These are phyloP conservation scores for Vachellia pachyceras DNA, from an alignment of 306 rosid species.

Conservation along the genomic window DNA sequence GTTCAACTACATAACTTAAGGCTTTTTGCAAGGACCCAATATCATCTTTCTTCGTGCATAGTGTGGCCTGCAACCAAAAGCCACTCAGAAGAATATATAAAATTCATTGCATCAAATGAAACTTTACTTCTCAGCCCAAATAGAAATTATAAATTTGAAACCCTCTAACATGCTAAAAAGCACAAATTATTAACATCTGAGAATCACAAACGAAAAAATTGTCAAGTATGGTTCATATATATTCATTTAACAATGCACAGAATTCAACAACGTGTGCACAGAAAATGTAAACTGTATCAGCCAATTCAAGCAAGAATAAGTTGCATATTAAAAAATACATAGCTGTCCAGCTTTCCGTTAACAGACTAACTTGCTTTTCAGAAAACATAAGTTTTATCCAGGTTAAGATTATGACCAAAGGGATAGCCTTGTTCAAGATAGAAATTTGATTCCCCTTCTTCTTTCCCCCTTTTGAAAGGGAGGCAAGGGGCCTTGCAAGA, in stretches of 20 bases:
- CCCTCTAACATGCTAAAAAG: background rate
- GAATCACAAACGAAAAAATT: conserved; percentile 22
- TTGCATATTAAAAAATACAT: background rate
- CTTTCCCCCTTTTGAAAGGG: conserved; percentile 6
- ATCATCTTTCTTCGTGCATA: conserved; percentile 62
- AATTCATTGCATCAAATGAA: conserved; percentile 22
- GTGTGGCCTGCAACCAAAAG: conserved; percentile 58
- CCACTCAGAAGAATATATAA: conserved; percentile 3
- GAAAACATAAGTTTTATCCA: background rate
- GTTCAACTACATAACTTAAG: conserved; percentile 73
- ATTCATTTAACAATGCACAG: no score
- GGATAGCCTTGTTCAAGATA: background rate
- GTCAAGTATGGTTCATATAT: background rate
- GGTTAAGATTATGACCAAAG: background rate
- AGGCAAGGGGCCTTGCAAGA: background rate
- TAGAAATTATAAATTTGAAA: background rate
- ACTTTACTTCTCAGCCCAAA: background rate
- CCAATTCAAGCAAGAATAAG: background rate
- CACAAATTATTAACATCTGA: conserved; percentile 8
- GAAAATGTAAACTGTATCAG: conserved; percentile 28
- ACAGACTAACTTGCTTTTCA: background rate
- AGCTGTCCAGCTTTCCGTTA: background rate
- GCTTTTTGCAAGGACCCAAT: conserved; percentile 49
- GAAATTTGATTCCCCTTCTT: background rate
- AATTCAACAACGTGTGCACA: conserved; percentile 25